phyloP scores from a whole-genome alignment of 2,329 filamentous ascomycete species.

The Cladosporium sp. region DNA sequence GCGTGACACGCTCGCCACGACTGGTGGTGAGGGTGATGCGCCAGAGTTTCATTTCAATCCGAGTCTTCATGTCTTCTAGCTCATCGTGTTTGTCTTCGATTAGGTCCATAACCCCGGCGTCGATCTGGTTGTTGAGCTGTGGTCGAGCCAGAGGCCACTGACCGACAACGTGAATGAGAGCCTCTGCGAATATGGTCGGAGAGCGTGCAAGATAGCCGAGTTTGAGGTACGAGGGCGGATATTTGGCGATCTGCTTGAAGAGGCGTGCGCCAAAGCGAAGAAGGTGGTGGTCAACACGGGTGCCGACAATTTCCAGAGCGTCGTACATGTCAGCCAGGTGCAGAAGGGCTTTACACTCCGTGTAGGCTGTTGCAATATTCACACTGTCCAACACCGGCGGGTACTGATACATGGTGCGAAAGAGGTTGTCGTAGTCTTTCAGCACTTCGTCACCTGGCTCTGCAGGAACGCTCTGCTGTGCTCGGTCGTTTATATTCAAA shows the following conservation, averaged over 20 bases:
- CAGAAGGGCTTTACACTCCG: constrained; percentile 89
- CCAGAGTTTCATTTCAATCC: constrained; percentile 79
- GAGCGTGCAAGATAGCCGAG: constrained; percentile 83
- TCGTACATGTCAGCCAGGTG: constrained; percentile 93
- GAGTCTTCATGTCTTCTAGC: constrained; percentile 76
- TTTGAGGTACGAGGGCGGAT: constrained; percentile 87
- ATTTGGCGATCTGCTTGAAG: constrained; percentile 96
- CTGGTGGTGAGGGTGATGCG: constrained; percentile 75
- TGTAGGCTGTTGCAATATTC: constrained; percentile 89
- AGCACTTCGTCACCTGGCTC: constrained; percentile 70
- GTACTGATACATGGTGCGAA: constrained; percentile 95
- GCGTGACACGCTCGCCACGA: constrained; percentile 78
- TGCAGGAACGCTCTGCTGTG: constrained; percentile 45
- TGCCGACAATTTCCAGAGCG: constrained; percentile 81
- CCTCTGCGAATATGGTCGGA: constrained; percentile 73
- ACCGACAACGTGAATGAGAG: constrained; percentile 88
- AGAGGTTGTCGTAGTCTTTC: constrained; percentile 92
- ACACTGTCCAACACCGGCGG: constrained; percentile 76
- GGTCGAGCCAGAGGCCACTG: constrained; percentile 84
- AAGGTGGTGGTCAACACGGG: constrained; percentile 88
- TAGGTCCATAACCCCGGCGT: constrained; percentile 76
- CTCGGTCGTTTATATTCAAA: constrained; percentile 47
- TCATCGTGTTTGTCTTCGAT: constrained; percentile 96
- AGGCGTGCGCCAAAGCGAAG: constrained; percentile 86
- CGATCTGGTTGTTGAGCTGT: constrained; percentile 72